Percentiles rank a stretch among this genome's conserved stretches.
Conservation (phyloP, 805 yeast species). For the Kuraishia floccosa region DNA sequence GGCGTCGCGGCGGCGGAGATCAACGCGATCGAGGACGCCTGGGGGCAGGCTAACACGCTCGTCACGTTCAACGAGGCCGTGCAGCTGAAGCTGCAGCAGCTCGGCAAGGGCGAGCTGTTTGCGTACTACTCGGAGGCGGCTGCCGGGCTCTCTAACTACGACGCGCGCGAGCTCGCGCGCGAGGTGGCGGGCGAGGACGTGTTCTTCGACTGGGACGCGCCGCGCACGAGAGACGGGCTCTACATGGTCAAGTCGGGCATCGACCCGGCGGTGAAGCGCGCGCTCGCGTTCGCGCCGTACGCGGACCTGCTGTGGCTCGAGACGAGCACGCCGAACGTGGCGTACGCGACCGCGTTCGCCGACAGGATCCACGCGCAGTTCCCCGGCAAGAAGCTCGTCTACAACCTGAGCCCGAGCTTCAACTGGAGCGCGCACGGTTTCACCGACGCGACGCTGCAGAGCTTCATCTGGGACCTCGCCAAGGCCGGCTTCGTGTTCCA, state of each 20-base stretch:
- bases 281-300: neutral
- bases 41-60: too few species aligned
- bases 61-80: conserved; percentile 43
- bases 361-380: neutral
- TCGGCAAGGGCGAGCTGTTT: conserved; percentile 9
- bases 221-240: conserved; percentile 48
- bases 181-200: conserved; percentile 19
- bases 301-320: neutral
- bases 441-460: neutral
- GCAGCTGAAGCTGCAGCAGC: conserved; percentile 15
- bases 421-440: neutral
- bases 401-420: neutral
- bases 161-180: conserved; percentile 7
- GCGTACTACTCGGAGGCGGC: too few species aligned
- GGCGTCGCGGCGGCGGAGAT: conserved; percentile 22
- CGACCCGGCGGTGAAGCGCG: conserved; percentile 11
- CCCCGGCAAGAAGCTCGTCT: neutral
- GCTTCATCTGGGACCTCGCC: neutral
- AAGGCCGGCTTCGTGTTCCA: neutral
- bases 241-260: conserved; percentile 36
- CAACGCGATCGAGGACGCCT: conserved; percentile 31
- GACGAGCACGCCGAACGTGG: neutral
- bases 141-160: conserved; percentile 9
- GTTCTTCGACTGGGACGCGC: conserved; percentile 47
- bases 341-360: neutral